phyloP scores from a whole-genome alignment of 768 basidiomycete species.

The Cystobasidium ongulense region DNA sequence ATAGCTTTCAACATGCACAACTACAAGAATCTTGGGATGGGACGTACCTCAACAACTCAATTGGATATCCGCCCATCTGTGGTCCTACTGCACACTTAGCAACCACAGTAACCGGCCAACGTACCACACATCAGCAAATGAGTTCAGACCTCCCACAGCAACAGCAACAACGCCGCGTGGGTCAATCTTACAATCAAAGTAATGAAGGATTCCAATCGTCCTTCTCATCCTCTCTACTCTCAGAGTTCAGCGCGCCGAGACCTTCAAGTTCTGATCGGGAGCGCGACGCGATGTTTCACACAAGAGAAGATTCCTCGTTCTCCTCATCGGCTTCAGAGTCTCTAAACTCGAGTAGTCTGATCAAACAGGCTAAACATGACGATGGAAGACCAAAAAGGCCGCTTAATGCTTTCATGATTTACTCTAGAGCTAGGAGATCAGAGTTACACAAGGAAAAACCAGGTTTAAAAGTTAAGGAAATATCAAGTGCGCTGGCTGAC shows the following conservation, averaged over 20 bases:
- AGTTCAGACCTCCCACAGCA: background rate
- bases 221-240: background rate
- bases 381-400: slow-evolving; percentile 27
- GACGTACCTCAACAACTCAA: no score
- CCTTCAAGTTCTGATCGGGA: background rate
- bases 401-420: slow-evolving; percentile 25
- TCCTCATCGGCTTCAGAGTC: background rate
- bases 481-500: background rate
- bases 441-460: background rate
- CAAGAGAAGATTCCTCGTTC: background rate
- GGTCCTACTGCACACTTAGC: background rate
- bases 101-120: background rate
- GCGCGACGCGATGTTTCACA: background rate
- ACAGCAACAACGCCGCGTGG: background rate
- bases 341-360: background rate
- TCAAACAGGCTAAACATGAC: background rate
- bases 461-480: background rate
- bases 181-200: background rate
- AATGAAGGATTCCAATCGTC: background rate
- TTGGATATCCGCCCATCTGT: background rate
- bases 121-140: background rate
- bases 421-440: background rate
- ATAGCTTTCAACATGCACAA: background rate
- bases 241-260: background rate
- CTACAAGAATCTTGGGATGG: background rate